Base-by-base conservation (phyloP, 2,329 filamentous ascomycete species). In the Colletotrichum australisinense region DNA sequence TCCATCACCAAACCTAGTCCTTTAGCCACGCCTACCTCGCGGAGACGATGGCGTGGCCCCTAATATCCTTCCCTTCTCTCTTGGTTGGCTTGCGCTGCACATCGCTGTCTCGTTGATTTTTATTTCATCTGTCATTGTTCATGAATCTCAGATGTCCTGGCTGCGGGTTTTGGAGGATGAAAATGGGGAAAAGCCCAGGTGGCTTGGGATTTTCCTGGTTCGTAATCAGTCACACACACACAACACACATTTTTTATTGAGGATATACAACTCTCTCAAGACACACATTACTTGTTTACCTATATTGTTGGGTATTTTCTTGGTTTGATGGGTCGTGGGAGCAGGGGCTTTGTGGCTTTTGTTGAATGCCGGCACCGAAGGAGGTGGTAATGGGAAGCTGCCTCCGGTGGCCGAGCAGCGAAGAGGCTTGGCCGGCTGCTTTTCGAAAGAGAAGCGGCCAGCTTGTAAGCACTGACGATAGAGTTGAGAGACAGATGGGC, bases 151-250 rank as follows among this genome's bases (percentile, higher is more conserved):
- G 73, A 75, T 67, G 73, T 70, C 58, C 67, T 63, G 71, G 73
- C 73, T 69, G 66, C 57, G 22, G 66, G 71, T 9, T 52, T 59
- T 66, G 67, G 79, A 77, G 69, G 78, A 77, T 81, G 78, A 79
- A 80, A 81, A 76, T 79, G 80, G 80, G 78, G 77, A 78, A 79
- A 78, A 79, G 81, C 81, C 81, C 81, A 79, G 81, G 81, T 78
- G 81, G 81, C 81, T 80, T 77, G 76, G 78, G 78, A 80, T 81
- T 79, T 72, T 73, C 73, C 72, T 73, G 74, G 72, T 75, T 73
- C 65, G 67, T 73, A 75, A 75, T 75, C 67, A 73, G 67, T 65
- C 67, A 73, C 71, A 35, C 26, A 28, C 30, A 38, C 38, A 42
- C 38, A 42, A 42, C 38, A 42, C 35, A 73, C 42, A 49, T 26